Conservation (phyloP, 2,329 filamentous ascomycete species). For the Dichotomopilus funicola region DNA sequence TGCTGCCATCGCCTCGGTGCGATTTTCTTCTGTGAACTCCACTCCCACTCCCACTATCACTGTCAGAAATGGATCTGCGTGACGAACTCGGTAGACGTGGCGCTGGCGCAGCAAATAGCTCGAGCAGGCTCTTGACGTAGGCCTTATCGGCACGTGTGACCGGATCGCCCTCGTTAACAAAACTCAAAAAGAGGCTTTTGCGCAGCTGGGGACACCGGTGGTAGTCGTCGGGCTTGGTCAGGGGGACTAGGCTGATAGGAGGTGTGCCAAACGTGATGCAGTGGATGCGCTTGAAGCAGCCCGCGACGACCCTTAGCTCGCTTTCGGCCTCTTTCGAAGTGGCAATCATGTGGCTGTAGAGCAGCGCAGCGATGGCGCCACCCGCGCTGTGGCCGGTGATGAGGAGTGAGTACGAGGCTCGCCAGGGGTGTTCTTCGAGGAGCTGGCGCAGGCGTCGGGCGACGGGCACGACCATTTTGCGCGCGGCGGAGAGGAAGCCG, state of each 20-base stretch:
- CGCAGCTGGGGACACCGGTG: constrained; percentile 33
- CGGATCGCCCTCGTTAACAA: constrained; percentile 82
- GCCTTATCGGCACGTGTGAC: constrained; percentile 69
- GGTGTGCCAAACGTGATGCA: constrained; percentile 84
- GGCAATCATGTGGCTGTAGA: constrained; percentile 77
- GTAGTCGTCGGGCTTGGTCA: constrained; percentile 49
- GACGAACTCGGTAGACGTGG: constrained; percentile 30
- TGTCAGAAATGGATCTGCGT: too few relatives aligned
- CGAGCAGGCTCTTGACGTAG: constrained; percentile 66
- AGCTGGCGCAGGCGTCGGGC: constrained; percentile 63
- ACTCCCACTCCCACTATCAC: too few relatives aligned
- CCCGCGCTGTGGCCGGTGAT: constrained; percentile 85
- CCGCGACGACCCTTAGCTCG: constrained; percentile 63
- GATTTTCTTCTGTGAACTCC: neutral
- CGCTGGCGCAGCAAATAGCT: constrained; percentile 59
- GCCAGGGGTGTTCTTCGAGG: constrained; percentile 63
- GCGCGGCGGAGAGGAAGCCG: constrained; percentile 70
- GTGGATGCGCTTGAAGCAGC: constrained; percentile 70
- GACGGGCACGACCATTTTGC: constrained; percentile 67
- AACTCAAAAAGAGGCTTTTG: constrained; percentile 70
- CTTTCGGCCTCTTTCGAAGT: constrained; percentile 48
- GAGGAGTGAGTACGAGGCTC: constrained; percentile 62
- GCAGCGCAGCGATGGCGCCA: constrained; percentile 71
- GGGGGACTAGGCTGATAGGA: constrained; percentile 64
- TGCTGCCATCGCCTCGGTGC: constrained; percentile 5